These are phyloP conservation scores for Climacium dendroides DNA, from an alignment of 225 moss, liverwort and hornwort species.

Conservation along the genomic window DNA sequence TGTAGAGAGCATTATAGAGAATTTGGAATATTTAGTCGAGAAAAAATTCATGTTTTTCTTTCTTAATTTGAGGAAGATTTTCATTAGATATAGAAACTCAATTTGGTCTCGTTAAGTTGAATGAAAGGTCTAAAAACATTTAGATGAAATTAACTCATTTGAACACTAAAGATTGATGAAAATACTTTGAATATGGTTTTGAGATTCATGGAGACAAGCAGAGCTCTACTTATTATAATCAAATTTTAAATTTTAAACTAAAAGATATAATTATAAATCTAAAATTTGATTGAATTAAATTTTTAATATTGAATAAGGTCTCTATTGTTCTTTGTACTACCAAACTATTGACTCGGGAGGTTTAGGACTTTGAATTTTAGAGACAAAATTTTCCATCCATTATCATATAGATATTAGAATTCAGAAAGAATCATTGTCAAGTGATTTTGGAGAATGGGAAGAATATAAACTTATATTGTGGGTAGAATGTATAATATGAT, in stretches of 20 bases:
- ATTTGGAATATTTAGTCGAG: not conserved
- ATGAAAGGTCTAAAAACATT: not conserved
- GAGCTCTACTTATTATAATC: not conserved
- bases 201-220: fast-evolving
- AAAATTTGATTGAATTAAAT: not conserved
- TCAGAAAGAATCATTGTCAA: not conserved
- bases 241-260: not conserved
- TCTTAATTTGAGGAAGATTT: not conserved
- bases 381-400: not conserved
- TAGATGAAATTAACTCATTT: not conserved
- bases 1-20: not conserved
- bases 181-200: fast-evolving
- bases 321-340: not conserved
- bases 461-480: not conserved
- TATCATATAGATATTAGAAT: fast-evolving
- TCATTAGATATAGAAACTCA: not conserved
- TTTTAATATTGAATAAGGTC: not conserved
- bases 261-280: not conserved
- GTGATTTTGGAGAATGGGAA: fast-evolving
- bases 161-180: not conserved
- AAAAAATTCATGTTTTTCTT: not conserved
- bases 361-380: fast-evolving
- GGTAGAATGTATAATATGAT: fast-evolving
- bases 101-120: not conserved
- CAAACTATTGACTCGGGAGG: fast-evolving